Base-by-base conservation (phyloP, 495 filamentous ascomycete species). In the Neurospora sp. region DNA sequence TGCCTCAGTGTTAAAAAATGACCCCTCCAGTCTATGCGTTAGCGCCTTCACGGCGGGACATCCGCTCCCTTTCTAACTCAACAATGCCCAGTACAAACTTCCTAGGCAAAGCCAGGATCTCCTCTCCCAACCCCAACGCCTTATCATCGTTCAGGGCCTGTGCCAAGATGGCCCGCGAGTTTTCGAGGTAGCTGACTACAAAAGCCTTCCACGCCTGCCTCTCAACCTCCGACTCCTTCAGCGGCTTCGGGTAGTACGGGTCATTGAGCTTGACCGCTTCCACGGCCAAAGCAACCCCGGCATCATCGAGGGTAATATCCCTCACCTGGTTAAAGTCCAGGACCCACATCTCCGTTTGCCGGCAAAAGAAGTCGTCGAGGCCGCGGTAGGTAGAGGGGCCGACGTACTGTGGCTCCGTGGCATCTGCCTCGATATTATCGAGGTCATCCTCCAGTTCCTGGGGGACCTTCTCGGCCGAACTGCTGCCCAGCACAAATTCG, bases 261-360 rank as follows among this genome's bases (percentile, higher is more conserved):
- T 77, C 78, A 38, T 78, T 78, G 16, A 75, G n/a, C 6, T 37
- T 54, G 18, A 70, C 42, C 10, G 77, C 79, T 10, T 78, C 69
- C 35, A 81, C 71, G 5, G 76, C 76, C 46, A 70, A n/a, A 3
- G 44, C 69, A 23, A 81, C 79, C 4, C 79, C 78, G 18, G 39
- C 72, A 39, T 76, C 69, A 41, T 81, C 73, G 70, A 79, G 66
- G 0, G 73, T 78, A 4, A 81, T 77, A 1, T 5, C n/a, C 39
- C 72, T 69, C 35, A 79, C 79, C 35, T 78, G 78, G 66, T 79
- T 79, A 44, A 79, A 81, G 18, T 81, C 78, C 0, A 81, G 70
- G 8, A 81, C 10, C 70, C 72, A 81, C 10, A 81, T 72, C 73
- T 76, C 74, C 0, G 73, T 76, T 4, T 23, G 69, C 5, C 75